phyloP scores from a whole-genome alignment of 371 early-diverging fungal species.

The Rozella allomycis region DNA sequence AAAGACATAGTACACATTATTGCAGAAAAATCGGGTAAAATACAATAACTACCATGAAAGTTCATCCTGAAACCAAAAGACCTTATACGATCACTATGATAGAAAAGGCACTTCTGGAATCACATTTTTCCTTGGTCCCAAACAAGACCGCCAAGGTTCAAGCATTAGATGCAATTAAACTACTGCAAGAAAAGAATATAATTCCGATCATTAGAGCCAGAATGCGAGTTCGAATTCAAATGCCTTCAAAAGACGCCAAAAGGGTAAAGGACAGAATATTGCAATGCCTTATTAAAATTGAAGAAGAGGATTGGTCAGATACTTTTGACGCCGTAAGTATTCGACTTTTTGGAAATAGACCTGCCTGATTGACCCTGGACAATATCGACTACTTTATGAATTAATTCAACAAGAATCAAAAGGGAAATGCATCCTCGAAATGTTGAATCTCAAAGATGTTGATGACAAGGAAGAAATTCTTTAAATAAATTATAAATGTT shows the following conservation, averaged over 20 bases:
- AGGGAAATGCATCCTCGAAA: conserved; percentile 63
- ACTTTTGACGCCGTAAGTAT: conserved; percentile 1
- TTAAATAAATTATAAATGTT: too few relatives aligned
- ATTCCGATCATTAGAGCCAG: conserved; percentile 82
- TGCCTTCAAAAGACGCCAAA: conserved; percentile 67
- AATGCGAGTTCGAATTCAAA: conserved; percentile 57
- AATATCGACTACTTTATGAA: conserved; percentile 58
- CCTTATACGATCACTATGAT: conserved; percentile 91
- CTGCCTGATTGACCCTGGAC: conserved; percentile 76
- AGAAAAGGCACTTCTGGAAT: conserved; percentile 81
- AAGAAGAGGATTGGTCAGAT: conserved; percentile 53
- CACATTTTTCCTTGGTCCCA: conserved; percentile 70
- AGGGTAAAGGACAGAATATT: conserved; percentile 51
- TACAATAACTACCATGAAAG: too few relatives aligned
- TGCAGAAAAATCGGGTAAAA: conserved; percentile 73
- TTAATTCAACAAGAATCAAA: conserved; percentile 53
- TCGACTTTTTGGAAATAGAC: conserved; percentile 18
- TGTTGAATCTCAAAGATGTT: conserved; percentile 56
- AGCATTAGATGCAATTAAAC: conserved; percentile 78
- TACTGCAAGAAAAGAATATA: conserved; percentile 57
- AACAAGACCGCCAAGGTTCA: conserved; percentile 57
- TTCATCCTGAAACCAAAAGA: conserved; percentile 81
- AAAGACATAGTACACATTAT: conserved; percentile 81
- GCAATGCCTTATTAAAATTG: conserved; percentile 41
- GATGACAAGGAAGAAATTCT: conserved; percentile 63